Evolutionary conservation across 2,329 filamentous ascomycete species (phyloP), one percentile per base, ranked within the genome.

Genomic region (Phialophora tarda): DNA sequence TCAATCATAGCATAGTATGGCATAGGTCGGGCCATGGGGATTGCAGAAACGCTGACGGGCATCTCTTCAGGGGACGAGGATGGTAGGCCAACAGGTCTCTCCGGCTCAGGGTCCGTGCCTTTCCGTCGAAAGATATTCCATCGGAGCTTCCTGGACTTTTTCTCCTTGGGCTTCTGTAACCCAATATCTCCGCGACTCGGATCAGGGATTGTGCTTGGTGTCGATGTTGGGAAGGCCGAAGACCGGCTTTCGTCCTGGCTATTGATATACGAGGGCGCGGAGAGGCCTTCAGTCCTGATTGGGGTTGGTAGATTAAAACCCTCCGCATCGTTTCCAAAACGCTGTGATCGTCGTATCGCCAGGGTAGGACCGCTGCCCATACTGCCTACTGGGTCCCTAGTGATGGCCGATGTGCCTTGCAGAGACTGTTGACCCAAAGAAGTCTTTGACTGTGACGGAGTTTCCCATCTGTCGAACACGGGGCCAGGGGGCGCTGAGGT

Each of bases 91-190:
- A 28, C n/a, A 47, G 41, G 41, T 47, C 28, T 51, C 28, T 65
- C 54, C 34, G 59, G 54, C 32, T 66, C 62, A 38, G 58, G 41
- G 14, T 65, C 61, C 2, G 62, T 32, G 41, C 64, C 68, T 66
- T 67, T 78, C 74, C 77, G 80, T 61, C 87, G 85, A 65, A 88
- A 87, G 69, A 88, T 86, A 70, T 86, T 88, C 85, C 85, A 88
- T 75, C 81, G 82, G 67, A 65, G 50, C 63, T 60, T 72, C 53
- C 68, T 64, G 47, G 60, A 41, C 53, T 66, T 73, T 51, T 67
- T 72, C n/a, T 67, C 59, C 50, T 63, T 57, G 47, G 63, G 55
- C 47, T 64, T 62, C 60, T 66, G 59, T 2, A 63, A 44, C 5
- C 23, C 51, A 24, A 63, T n/a, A 57, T 70, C 71, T 32, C 59